These are phyloP conservation scores for Macadamia tetraphylla DNA, from an alignment of 164 flowering plant species.

Conservation along the genomic window DNA sequence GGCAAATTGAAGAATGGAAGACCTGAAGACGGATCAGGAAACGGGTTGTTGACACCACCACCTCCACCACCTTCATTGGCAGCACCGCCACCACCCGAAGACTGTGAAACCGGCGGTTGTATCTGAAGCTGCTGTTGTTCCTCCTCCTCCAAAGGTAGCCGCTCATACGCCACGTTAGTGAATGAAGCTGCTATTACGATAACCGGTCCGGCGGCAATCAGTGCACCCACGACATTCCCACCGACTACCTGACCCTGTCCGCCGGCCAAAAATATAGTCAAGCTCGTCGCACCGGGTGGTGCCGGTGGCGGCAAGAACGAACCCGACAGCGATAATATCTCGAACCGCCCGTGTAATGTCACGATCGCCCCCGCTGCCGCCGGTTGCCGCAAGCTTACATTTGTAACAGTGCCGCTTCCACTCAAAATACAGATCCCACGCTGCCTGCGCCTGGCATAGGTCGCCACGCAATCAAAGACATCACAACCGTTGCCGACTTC, in stretches of 20 bases:
- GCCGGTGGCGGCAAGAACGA: slow-evolving; percentile 91
- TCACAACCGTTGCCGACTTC: slow-evolving; percentile 71
- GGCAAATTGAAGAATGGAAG: slow-evolving; percentile 79
- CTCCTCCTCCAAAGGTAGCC: slow-evolving; percentile 74
- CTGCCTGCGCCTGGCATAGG: slow-evolving; percentile 65
- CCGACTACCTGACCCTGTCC: slow-evolving; percentile 91
- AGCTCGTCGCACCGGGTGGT: slow-evolving; percentile 85
- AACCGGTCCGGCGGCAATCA: slow-evolving; percentile 78
- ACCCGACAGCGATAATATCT: slow-evolving; percentile 75
- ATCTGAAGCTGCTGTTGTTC: slow-evolving; percentile 22
- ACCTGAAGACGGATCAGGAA: slow-evolving; percentile 58
- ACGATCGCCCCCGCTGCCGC: slow-evolving; percentile 57
- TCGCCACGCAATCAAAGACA: slow-evolving; percentile 58
- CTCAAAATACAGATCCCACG: slow-evolving; percentile 79
- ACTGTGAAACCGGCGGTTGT: slow-evolving; percentile 28
- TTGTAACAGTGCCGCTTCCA: slow-evolving; percentile 72
- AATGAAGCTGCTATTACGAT: slow-evolving; percentile 78
- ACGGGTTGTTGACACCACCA: slow-evolving; percentile 29
- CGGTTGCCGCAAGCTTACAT: slow-evolving; percentile 68
- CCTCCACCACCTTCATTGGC: slow-evolving; percentile 16
- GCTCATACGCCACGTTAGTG: slow-evolving; percentile 80
- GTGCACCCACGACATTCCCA: slow-evolving; percentile 76
- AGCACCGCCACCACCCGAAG: slow-evolving; percentile 27
- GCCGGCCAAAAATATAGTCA: slow-evolving; percentile 70
- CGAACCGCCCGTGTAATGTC: slow-evolving; percentile 73